Conservation (phyloP, 2,329 filamentous ascomycete genomes). For the Cercospora sp. region DNA sequence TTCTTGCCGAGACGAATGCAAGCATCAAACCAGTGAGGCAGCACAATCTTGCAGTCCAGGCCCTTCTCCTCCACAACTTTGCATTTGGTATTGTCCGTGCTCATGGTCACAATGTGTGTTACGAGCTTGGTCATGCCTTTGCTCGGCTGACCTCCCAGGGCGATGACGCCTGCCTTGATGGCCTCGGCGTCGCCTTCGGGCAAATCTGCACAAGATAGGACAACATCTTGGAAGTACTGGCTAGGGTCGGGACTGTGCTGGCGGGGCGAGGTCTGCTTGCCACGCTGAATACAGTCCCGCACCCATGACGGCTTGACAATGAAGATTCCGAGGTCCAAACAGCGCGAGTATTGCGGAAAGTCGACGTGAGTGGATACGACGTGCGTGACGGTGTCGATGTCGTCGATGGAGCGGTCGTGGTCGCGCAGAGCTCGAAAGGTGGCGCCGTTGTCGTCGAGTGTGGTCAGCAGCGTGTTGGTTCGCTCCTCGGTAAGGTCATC, state of each 20-base stretch:
- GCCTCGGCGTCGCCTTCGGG: conserved; percentile 86
- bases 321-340: conserved; percentile 74
- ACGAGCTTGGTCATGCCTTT: conserved; percentile 69
- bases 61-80: conserved; percentile 62
- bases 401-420: conserved; percentile 41
- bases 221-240: conserved; percentile 83
- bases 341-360: conserved; percentile 80
- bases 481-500: conserved; percentile 37
- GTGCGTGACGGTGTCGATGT: conserved; percentile 57
- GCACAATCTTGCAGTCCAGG: conserved; percentile 74
- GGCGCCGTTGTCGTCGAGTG: conserved; percentile 52
- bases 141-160: conserved; percentile 81
- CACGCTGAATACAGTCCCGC: conserved; percentile 65
- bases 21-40: conserved; percentile 98
- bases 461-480: conserved; percentile 42
- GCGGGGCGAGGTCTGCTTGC: conserved; percentile 72
- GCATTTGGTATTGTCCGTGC: conserved; percentile 72
- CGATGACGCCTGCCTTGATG: conserved; percentile 84
- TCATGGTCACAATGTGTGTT: conserved; percentile 86
- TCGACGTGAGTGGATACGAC: conserved; percentile 78
- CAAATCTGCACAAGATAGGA: conserved; percentile 79
- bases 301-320: conserved; percentile 85
- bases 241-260: conserved; percentile 88
- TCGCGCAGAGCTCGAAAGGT: conserved; percentile 46
- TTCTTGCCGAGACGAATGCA: conserved; percentile 89